Base-by-base conservation (phyloP, 768 basidiomycete genomes). In the Leucocoprinus sp. region DNA sequence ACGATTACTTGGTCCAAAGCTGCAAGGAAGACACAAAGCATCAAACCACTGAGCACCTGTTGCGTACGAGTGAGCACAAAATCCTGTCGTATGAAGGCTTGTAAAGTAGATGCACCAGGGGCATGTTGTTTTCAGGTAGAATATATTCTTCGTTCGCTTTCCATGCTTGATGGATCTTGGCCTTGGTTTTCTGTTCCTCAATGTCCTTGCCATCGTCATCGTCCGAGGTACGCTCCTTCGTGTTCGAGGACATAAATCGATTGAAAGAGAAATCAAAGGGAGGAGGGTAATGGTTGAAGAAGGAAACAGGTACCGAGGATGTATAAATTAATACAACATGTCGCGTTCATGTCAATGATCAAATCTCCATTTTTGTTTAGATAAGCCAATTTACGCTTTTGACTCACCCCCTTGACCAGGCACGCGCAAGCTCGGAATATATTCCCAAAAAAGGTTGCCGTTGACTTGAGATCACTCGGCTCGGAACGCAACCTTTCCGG, bases 1-100 rank as follows among this genome's bases (percentile, higher is more conserved):
- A 28, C 23, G 8, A 53, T 56, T 46, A 78, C 80, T 64, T 82
- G 78, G 55, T 82, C 80, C 31, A 82, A 63, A 3, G 79, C 78
- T 6, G 76, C 75, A 50, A 74, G 57, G 50, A 76, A 74, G 3
- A 69, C 58, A 5, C 60, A 59, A n/a, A 61, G 51, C 69, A 73
- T 72, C 29, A 74, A 56, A 5, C 70, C 73, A 18, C 60, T 46
- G 45, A 74, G 72, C 6, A 76, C 74, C 73, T 75, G 44, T 27
- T 7, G n/a, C n/a, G 9, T 7, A 4, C 11, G 31, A 31, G 14
- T 31, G 5, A 31, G n/a, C 27, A 28, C 11, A 4, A 4, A 8
- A 31, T 31, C 11, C n/a, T n/a, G n/a, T n/a, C n/a, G n/a, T 5
- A 12, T n/a, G 4, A 7, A 12, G 31, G 31, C 6, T 7, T 4